Evolutionary conservation across 345 rosid genomes (phyloP).

Genomic region (Syzygium aromaticum): DNA sequence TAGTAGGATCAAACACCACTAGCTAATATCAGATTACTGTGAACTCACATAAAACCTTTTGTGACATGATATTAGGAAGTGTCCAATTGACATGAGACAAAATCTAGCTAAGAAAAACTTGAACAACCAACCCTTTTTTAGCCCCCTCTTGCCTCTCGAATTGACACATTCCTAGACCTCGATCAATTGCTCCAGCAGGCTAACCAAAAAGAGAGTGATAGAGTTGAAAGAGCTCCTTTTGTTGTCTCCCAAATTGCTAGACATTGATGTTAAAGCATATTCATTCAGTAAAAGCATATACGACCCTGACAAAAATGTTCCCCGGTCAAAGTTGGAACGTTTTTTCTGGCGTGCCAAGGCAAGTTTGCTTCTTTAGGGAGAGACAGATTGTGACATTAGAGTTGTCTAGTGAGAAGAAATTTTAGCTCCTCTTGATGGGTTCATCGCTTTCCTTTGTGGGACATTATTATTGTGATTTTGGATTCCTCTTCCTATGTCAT

Average conservation of each 20-base stretch:
- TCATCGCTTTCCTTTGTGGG: not conserved
- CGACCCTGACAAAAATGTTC: not conserved
- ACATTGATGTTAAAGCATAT: not conserved
- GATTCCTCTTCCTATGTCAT: not conserved
- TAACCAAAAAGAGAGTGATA: not conserved
- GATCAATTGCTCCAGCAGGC: not conserved
- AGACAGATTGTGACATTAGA: not conserved
- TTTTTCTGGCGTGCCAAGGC: not conserved
- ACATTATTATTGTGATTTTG: not conserved
- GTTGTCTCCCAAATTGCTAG: not conserved
- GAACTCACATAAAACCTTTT: no score
- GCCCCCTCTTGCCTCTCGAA: no score
- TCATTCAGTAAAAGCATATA: not conserved
- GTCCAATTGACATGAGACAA: no score
- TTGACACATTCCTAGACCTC: not conserved
- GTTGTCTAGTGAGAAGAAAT: not conserved
- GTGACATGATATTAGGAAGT: no score
- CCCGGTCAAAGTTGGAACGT: not conserved
- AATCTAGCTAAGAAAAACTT: no score
- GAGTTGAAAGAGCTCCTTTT: not conserved
- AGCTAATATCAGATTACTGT: not conserved
- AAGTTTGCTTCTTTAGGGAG: not conserved
- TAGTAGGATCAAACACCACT: not conserved
- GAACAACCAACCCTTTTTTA: no score
- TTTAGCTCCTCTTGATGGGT: not conserved